These are phyloP conservation scores for Vitis amurensis DNA, from an alignment of 164 flowering plant species.

Conservation along the genomic window DNA sequence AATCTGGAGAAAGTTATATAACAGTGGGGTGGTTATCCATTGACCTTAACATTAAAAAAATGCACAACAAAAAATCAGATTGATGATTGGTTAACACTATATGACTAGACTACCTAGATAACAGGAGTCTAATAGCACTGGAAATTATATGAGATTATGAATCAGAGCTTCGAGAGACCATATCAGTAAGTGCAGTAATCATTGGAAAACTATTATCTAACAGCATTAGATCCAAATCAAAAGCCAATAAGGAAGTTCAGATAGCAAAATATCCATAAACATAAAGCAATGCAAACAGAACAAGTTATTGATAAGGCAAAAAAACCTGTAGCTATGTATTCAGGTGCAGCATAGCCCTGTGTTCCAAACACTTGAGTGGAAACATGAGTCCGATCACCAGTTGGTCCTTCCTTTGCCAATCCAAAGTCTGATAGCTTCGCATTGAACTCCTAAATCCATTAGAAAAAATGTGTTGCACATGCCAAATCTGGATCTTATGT, in stretches of 20 bases:
- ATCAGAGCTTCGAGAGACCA: too few relatives aligned
- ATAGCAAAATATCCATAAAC: neutral
- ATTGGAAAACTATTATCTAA: too few relatives aligned
- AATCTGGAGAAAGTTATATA: too few relatives aligned
- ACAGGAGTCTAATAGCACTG: too few relatives aligned
- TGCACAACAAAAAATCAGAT: too few relatives aligned
- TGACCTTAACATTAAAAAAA: too few relatives aligned
- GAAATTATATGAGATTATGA: too few relatives aligned
- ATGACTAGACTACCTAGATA: too few relatives aligned
- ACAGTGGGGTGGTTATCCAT: too few relatives aligned
- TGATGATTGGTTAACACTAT: too few relatives aligned
- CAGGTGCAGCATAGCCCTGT: constrained; percentile 64
- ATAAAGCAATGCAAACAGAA: neutral
- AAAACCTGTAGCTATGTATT: constrained; percentile 54
- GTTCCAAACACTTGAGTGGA: constrained; percentile 63
- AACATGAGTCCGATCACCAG: constrained; percentile 52
- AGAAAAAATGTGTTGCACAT: neutral
- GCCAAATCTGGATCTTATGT: neutral
- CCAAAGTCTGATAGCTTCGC: constrained; percentile 68
- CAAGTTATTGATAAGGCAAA: neutral
- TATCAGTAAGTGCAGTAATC: too few relatives aligned
- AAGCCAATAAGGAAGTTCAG: neutral
- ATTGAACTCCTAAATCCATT: constrained; percentile 42
- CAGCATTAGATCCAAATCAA: neutral
- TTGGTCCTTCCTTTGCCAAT: constrained; percentile 60